phyloP scores from a whole-genome alignment of 2,329 filamentous ascomycete genomes.

The Sphaceloma murrayae region DNA sequence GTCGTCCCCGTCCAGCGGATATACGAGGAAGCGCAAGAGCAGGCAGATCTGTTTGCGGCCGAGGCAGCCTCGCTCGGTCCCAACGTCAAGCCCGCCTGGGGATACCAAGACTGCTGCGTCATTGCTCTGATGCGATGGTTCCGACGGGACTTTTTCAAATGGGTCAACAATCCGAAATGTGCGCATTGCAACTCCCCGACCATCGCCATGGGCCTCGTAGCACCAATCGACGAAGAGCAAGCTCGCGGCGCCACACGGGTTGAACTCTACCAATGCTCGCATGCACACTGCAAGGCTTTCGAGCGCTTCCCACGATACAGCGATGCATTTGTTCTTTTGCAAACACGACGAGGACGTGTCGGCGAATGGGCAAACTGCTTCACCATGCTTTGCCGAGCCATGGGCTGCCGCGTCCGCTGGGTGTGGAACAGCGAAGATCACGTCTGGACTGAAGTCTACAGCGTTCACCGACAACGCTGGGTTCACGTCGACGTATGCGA shows the following conservation, averaged over 20 bases:
- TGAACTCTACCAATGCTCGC: constrained; percentile 82
- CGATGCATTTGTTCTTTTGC: constrained; percentile 84
- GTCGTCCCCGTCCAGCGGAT: constrained; percentile 82
- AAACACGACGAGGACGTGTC: constrained; percentile 74
- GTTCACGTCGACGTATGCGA: constrained; percentile 95
- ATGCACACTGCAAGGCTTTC: constrained; percentile 60
- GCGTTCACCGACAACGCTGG: constrained; percentile 86
- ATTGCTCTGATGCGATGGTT: constrained; percentile 90
- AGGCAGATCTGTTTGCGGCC: constrained; percentile 76
- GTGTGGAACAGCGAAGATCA: constrained; percentile 98
- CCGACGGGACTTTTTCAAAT: constrained; percentile 87
- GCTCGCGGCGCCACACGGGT: constrained; percentile 80
- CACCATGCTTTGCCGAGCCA: constrained; percentile 90
- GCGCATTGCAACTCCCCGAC: constrained; percentile 73
- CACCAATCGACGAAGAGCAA: constrained; percentile 78
- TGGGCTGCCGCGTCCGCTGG: constrained; percentile 87
- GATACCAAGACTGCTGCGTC: constrained; percentile 94
- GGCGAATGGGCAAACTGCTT: constrained; percentile 99
- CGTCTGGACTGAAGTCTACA: constrained; percentile 97
- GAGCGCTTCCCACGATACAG: constrained; percentile 92
- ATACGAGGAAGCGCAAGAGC: constrained; percentile 89
- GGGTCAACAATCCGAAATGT: constrained; percentile 92
- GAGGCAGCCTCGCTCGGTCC: constrained; percentile 80
- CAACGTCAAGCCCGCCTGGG: constrained; percentile 72
- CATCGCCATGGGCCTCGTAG: constrained; percentile 69